phyloP scores from a whole-genome alignment of 805 yeast genomes.

The Hanseniaspora meyeri region DNA sequence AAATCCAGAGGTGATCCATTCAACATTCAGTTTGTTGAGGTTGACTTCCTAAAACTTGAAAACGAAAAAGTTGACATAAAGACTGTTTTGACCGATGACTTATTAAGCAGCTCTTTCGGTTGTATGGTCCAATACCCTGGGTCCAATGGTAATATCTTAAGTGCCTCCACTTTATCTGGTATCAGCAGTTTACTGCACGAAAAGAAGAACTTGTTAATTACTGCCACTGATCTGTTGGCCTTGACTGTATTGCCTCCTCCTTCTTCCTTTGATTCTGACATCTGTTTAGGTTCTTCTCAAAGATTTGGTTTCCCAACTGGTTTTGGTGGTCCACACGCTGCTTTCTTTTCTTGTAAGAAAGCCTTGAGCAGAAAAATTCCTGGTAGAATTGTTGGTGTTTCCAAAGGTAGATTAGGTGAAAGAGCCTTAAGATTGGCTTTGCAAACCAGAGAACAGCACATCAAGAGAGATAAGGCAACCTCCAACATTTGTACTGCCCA shows the following conservation, averaged over 20 bases:
- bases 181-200: constrained; percentile 57
- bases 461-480: constrained; percentile 93
- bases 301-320: constrained; percentile 97
- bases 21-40: constrained; percentile 47
- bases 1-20: constrained; percentile 67
- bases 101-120: constrained; percentile 52
- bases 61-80: constrained; percentile 18
- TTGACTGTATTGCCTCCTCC: constrained; percentile 80
- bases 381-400: constrained; percentile 86
- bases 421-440: constrained; percentile 84
- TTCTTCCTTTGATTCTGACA: constrained; percentile 75
- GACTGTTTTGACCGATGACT: constrained; percentile 19
- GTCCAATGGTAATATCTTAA: constrained; percentile 60
- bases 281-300: constrained; percentile 85
- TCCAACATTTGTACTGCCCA: constrained; percentile 97
- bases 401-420: constrained; percentile 82
- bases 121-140: constrained; percentile 82
- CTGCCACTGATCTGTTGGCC: constrained; percentile 87
- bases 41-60: constrained; percentile 37
- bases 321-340: constrained; percentile 98
- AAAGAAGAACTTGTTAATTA: constrained; percentile 62
- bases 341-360: constrained; percentile 80
- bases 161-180: constrained; percentile 36
- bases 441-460: constrained; percentile 97
- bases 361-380: constrained; percentile 84